Percentiles rank a stretch among this genome's conserved stretches.
phyloP scores from a whole-genome alignment of 768 basidiomycete genomes.

The Clavaria fumosa region DNA sequence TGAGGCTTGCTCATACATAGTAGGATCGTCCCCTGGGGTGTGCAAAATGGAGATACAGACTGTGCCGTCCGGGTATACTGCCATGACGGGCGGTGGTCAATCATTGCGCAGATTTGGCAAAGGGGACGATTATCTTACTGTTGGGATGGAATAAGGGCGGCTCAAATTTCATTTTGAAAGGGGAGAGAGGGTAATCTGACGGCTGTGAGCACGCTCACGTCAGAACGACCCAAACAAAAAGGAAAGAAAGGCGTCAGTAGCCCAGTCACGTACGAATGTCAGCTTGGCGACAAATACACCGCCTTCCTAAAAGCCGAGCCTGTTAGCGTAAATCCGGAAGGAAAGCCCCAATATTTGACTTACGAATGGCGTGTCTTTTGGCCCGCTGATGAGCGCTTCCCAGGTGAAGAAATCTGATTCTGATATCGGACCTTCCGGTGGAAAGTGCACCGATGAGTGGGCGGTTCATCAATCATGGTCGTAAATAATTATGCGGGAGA shows the following conservation, averaged over 20 bases:
- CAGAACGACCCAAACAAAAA: slow-evolving; percentile 1
- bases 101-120: not conserved
- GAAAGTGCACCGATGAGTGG: no score
- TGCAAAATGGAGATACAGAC: slow-evolving; percentile 99
- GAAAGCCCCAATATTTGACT: slow-evolving; percentile 18
- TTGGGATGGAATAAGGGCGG: slow-evolving; percentile 97
- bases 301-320: slow-evolving; percentile 84
- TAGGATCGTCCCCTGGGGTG: slow-evolving; percentile 82
- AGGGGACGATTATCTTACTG: slow-evolving; percentile 35
- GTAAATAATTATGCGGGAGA: slow-evolving; percentile 2
- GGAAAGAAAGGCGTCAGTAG: no score
- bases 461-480: slow-evolving; percentile 2
- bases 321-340: no score
- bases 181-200: slow-evolving; percentile 87
- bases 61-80: slow-evolving; percentile 91
- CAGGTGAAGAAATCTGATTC: slow-evolving; percentile 92
- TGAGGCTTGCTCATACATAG: slow-evolving; percentile 81
- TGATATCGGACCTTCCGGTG: slow-evolving; percentile 57
- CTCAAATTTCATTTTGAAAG: slow-evolving; percentile 99
- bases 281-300: slow-evolving; percentile 88
- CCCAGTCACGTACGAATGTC: slow-evolving; percentile 78
- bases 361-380: slow-evolving; percentile 90
- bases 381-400: slow-evolving; percentile 90
- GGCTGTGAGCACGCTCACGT: slow-evolving; percentile 33
- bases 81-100: not conserved